A percentile compares a stretch with the other conserved stretches of the same genome.
phyloP scores from a whole-genome alignment of 2,329 filamentous ascomycete species.

The Colletotrichum plurivorum region DNA sequence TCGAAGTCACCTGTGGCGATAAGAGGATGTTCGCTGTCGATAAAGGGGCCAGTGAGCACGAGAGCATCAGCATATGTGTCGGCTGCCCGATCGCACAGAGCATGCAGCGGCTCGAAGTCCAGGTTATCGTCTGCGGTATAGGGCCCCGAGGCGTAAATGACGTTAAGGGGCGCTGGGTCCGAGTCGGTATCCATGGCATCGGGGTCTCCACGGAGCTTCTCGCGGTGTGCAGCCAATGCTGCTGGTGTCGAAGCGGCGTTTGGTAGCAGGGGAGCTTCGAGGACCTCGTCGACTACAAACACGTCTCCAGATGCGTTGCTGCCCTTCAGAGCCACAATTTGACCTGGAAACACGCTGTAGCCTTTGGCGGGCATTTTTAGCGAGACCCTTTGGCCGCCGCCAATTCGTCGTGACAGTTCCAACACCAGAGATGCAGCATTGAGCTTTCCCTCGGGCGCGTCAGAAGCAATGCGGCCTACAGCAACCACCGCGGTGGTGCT shows the following conservation, averaged over 20 bases:
- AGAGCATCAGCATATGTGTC: conserved; percentile 83
- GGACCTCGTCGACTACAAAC: conserved; percentile 84
- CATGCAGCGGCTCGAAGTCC: conserved; percentile 87
- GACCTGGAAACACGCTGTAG: conserved; percentile 93
- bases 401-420: conserved; percentile 87
- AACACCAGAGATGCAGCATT: conserved; percentile 89
- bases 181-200: conserved; percentile 72
- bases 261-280: conserved; percentile 81
- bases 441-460: conserved; percentile 87
- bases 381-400: conserved; percentile 85
- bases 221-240: conserved; percentile 77
- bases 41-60: conserved; percentile 87
- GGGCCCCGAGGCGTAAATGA: conserved; percentile 86
- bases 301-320: conserved; percentile 89
- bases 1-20: conserved; percentile 86
- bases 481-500: conserved; percentile 90
- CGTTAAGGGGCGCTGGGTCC: conserved; percentile 76
- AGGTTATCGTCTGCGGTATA: conserved; percentile 95
- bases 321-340: conserved; percentile 89
- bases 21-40: conserved; percentile 92
- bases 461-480: conserved; percentile 91
- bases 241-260: conserved; percentile 78
- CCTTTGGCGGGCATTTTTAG: conserved; percentile 78
- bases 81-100: conserved; percentile 83
- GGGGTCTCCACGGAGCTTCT: conserved; percentile 75